phyloP scores from a whole-genome alignment of 441 rosid genomes.

The Aleurites moluccanus region DNA sequence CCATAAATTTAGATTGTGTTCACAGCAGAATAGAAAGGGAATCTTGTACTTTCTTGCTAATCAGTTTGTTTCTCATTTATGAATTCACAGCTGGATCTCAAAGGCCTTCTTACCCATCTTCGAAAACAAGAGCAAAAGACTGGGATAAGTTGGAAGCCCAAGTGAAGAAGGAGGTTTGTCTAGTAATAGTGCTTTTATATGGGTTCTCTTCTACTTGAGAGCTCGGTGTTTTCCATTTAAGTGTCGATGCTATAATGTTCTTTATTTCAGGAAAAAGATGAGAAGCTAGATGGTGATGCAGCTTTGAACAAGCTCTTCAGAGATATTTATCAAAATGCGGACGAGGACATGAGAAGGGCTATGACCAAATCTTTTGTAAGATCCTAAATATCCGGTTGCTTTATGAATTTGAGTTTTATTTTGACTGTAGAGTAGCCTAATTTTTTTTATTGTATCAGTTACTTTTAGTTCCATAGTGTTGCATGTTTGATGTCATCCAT shows the following conservation, averaged over 20 bases:
- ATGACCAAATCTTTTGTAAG: slow-evolving; percentile 89
- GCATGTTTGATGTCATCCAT: too few relatives aligned
- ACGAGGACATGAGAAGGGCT: slow-evolving; percentile 83
- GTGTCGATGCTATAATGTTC: neutral
- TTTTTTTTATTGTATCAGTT: neutral
- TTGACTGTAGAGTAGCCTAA: too few relatives aligned
- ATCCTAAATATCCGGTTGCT: too few relatives aligned
- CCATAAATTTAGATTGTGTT: neutral
- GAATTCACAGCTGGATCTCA: slow-evolving; percentile 19
- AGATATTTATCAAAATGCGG: slow-evolving; percentile 63
- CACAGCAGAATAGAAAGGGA: neutral
- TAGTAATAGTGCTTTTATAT: neutral
- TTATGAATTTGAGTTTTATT: neutral
- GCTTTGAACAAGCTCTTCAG: slow-evolving; percentile 85
- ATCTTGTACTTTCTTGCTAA: neutral
- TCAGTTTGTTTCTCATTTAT: neutral
- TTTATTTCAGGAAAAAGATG: slow-evolving; percentile 78
- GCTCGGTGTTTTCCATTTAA: neutral
- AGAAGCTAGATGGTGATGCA: slow-evolving; percentile 88
- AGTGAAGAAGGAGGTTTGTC: slow-evolving; percentile 58
- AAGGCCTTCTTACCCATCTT: slow-evolving; percentile 71
- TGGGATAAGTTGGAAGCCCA: slow-evolving; percentile 93
- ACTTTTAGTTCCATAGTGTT: neutral
- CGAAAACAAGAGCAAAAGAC: slow-evolving; percentile 55
- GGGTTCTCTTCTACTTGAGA: neutral